A percentile compares a stretch with the other conserved stretches of the same genome.
Evolutionary conservation across 495 filamentous ascomycete species (phyloP).

Genomic region (Hypoxylon perforatum): DNA sequence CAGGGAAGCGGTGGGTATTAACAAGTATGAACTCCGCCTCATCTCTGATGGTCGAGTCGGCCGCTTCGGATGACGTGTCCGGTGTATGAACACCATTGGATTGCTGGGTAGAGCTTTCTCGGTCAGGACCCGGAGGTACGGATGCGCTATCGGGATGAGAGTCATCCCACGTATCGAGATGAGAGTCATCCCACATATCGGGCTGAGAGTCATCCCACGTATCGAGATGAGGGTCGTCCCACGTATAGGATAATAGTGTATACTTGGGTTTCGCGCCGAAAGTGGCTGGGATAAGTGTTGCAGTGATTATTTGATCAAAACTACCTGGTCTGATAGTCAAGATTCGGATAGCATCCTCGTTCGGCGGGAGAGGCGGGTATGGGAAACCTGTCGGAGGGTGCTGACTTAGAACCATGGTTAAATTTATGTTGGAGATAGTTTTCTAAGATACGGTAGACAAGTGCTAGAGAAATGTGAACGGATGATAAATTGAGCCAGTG

Average conservation of each 20-base stretch:
- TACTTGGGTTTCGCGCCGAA: conserved; percentile 37
- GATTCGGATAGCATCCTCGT: conserved; percentile 31
- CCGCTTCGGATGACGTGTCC: not conserved
- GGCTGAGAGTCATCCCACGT: conserved; percentile 9
- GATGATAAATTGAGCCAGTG: too few species aligned
- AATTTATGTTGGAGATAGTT: too few species aligned
- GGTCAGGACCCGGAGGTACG: not conserved
- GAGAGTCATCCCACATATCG: not conserved
- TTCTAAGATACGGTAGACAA: too few species aligned
- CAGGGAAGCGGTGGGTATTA: conserved; percentile 28
- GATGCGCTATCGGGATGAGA: not conserved
- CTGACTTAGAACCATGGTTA: too few species aligned
- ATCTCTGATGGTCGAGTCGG: not conserved
- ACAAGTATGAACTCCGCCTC: conserved; percentile 19
- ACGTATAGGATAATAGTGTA: conserved; percentile 39
- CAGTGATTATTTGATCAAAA: conserved; percentile 24
- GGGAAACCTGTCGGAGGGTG: conserved; percentile 1
- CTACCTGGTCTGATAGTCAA: conserved; percentile 34
- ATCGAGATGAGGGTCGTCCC: conserved; percentile 13
- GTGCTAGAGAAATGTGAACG: too few species aligned
- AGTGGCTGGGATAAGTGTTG: conserved; percentile 15
- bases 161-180: conserved; percentile 40
- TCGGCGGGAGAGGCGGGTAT: conserved; percentile 26
- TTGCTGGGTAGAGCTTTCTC: not conserved
- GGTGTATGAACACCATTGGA: too few species aligned